Evolutionary conservation across 306 rosid species (phyloP).

Genomic region (Prunus armeniaca): DNA sequence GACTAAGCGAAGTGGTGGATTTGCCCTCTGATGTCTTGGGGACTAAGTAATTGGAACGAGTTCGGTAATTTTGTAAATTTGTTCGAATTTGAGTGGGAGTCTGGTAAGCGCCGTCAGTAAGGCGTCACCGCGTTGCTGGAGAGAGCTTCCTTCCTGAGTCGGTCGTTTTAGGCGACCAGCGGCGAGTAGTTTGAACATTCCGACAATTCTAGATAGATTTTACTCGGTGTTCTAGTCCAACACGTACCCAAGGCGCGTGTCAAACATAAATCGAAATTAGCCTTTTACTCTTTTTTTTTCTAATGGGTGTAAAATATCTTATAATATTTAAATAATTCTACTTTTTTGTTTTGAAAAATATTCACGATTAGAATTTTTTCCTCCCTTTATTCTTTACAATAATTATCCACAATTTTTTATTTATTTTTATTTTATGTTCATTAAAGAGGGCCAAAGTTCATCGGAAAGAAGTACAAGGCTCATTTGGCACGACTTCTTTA

Average conservation of each 20-base stretch:
- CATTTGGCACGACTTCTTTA: no score
- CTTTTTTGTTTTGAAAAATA: background rate
- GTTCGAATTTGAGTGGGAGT: background rate
- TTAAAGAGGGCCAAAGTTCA: no score
- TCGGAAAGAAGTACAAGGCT: no score
- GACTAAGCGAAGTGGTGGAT: background rate
- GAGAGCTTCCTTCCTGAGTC: background rate
- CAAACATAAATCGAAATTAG: background rate
- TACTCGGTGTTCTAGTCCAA: background rate
- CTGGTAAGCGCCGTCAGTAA: background rate
- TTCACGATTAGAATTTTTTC: no score
- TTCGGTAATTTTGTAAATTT: background rate
- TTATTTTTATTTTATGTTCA: no score
- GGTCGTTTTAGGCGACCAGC: constrained; percentile 22
- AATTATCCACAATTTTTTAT: no score
- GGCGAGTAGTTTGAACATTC: constrained; percentile 10
- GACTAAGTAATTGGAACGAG: background rate
- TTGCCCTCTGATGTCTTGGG: background rate
- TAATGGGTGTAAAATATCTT: background rate
- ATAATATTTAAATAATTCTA: no score
- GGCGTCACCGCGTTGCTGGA: constrained; percentile 31
- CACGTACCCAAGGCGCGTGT: constrained; percentile 1
- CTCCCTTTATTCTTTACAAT: no score
- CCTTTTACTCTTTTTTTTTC: background rate
- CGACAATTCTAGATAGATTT: background rate